Evolutionary conservation across 1,284 basidiomycete genomes (phyloP), one percentile per base, ranked within the genome.

Genomic region (Cerioporus squamosus): DNA sequence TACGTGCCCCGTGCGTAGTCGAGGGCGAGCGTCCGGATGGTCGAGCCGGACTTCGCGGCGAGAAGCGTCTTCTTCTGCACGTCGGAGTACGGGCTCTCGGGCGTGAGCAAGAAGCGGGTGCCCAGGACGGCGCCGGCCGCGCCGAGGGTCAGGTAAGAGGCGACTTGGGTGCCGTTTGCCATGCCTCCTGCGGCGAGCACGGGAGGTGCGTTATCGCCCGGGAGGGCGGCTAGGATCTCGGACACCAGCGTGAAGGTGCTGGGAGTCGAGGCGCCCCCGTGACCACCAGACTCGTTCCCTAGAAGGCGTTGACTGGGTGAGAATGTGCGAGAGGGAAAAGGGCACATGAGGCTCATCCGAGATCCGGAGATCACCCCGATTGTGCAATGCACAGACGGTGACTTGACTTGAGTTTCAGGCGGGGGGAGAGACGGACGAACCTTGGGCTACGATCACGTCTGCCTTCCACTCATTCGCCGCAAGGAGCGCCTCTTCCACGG

Each of bases 231-330:
- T 26, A 85, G 70, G 63, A 90, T 77, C 52, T 79, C 75, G n/a
- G 86, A 79, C 52, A 91, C 66, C 36, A 93, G 74, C 20, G 79
- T 81, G 55, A 85, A 72, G 31, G 88, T 75, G 5, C 89, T 81
- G 50, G 84, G 81, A 18, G 87, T 82, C 45, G 77, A 68, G 45
- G 71, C 64, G 47, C 78, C 73, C 14, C 90, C 90, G 70, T 93
- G 90, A 36, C 90, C 91, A 5, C 91, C 91, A 36, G 88, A 81
- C 74, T 93, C 91, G 62, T 77, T 83, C 14, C 91, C 90, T 92
- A 66, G 18, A 59, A 51, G 45, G 45, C 42, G 51, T 33, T 53
- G 44, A 26, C 29, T 38, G 53, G 47, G 52, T 53, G 43, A 60
- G 51, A 15, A 46, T 14, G 44, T 29, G 47, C 22, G 31, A 45